Evolutionary conservation across 2,329 filamentous ascomycete genomes (phyloP), one percentile per base, ranked within the genome.

Genomic region (Alternaria triticina): DNA sequence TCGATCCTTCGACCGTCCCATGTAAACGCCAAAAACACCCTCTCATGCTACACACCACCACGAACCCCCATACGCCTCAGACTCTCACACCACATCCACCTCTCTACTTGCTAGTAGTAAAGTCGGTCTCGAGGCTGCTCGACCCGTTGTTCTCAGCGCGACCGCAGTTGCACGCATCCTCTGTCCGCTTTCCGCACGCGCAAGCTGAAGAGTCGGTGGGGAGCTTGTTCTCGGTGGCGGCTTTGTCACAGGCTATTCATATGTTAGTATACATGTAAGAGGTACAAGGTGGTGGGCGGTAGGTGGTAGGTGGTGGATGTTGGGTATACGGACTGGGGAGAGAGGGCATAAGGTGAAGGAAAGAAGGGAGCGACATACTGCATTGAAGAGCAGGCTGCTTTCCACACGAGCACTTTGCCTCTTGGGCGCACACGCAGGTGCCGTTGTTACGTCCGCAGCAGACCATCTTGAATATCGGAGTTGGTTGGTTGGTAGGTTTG

Each of bases 351-450:
- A 61, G 61, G 52, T 30, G 61, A 59, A 65, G 52, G 45, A 36
- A 30, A 59, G 61, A 51, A 30, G 61, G 60, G 64, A 50, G 45
- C 28, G 28, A 74, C 76, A 65, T 79, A 79, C 77, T 91, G 88
- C 95, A 98, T 79, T 94, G 86, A 52, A 97, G 88, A 54, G 95
- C 95, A 5, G 89, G 88, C 79, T 96, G 87, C 85, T 97, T 89
- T 77, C 95, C 95, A 80, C 95, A 98, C 15, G 93, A 96, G 88
- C 94, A 97, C 65, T 82, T 88, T 66, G 87, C 86, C 72, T 88
- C 86, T 57, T 84, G 81, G 43, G 86, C 85, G 72, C 86, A 88
- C 70, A 86, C 84, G 73, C 88, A 90, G 74, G 83, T 80, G 72
- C 82, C 83, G 68, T 83, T 82, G 72, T 85, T 83, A 71, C 85